Evolutionary conservation across 352 stramenopile genomes (phyloP).

Genomic region (Blastocystis sp.): DNA sequence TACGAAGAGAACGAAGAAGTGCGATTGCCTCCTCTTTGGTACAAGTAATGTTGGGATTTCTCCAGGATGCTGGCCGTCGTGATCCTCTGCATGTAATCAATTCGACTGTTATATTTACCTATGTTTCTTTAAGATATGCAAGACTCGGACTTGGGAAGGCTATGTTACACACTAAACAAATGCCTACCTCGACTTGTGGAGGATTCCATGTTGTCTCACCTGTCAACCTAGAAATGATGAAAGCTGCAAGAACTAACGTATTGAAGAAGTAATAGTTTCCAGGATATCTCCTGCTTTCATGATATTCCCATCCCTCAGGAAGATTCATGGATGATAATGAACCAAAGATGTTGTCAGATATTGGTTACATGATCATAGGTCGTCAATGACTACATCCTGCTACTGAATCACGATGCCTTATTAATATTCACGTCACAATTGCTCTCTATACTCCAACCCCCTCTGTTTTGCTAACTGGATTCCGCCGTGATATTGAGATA

Average conservation of each 20-base stretch:
- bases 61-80: constrained; percentile 76
- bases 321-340: constrained; percentile 31
- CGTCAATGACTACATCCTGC: not conserved
- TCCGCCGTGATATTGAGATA: not conserved
- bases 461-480: not conserved
- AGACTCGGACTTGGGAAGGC: constrained; percentile 66
- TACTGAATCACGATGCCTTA: too few species aligned
- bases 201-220: not conserved
- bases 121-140: constrained; percentile 82
- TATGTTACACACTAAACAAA: not conserved
- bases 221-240: constrained; percentile 24
- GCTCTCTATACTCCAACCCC: not conserved
- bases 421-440: not conserved
- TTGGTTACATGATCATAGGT: not conserved
- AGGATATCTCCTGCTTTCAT: constrained; percentile 78
- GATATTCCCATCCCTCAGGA: constrained; percentile 73
- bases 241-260: constrained; percentile 70
- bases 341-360: not conserved
- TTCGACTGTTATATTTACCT: not conserved
- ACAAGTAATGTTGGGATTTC: constrained; percentile 77
- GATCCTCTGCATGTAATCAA: constrained; percentile 67
- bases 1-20: constrained; percentile 74
- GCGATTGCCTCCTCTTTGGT: constrained; percentile 76
- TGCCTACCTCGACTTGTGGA: constrained; percentile 19
- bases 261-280: constrained; percentile 77